A percentile compares a stretch with the other conserved stretches of the same genome.
Evolutionary conservation across 2,329 filamentous ascomycete species (phyloP).

Genomic region (Exophiala sp.): DNA sequence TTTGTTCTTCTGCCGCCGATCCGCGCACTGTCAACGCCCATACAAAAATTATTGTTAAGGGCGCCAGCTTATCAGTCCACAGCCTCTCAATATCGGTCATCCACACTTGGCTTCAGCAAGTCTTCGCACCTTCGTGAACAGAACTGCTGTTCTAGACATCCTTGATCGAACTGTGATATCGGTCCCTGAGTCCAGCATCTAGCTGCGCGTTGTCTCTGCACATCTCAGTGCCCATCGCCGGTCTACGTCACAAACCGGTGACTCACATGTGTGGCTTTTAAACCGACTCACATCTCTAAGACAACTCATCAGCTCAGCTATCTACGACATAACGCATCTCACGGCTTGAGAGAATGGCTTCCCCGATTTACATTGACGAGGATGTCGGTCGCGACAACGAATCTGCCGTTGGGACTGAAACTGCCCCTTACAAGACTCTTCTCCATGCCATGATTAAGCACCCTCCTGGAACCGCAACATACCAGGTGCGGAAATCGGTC

Average conservation of each 20-base stretch:
- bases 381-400: constrained; percentile 67
- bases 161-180: too few relatives aligned
- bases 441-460: constrained; percentile 70
- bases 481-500: constrained; percentile 62
- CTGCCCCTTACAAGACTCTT: constrained; percentile 74
- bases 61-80: background rate
- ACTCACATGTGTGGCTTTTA: background rate
- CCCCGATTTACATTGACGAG: constrained; percentile 69
- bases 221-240: too few relatives aligned
- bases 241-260: background rate
- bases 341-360: constrained; percentile 32
- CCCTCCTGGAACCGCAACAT: constrained; percentile 55
- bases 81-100: background rate
- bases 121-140: background rate
- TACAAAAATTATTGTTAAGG: background rate
- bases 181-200: too few relatives aligned
- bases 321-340: background rate
- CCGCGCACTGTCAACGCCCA: background rate
- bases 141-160: too few relatives aligned
- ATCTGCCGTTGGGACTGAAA: constrained; percentile 61
- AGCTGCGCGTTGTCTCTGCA: too few relatives aligned
- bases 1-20: background rate
- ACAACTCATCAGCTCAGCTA: background rate
- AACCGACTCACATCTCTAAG: background rate
- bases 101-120: background rate